Percentiles rank a stretch among this genome's conserved stretches.
Evolutionary conservation across 257 asterid genomes (phyloP).

Genomic region (Ligustrum vulgare): DNA sequence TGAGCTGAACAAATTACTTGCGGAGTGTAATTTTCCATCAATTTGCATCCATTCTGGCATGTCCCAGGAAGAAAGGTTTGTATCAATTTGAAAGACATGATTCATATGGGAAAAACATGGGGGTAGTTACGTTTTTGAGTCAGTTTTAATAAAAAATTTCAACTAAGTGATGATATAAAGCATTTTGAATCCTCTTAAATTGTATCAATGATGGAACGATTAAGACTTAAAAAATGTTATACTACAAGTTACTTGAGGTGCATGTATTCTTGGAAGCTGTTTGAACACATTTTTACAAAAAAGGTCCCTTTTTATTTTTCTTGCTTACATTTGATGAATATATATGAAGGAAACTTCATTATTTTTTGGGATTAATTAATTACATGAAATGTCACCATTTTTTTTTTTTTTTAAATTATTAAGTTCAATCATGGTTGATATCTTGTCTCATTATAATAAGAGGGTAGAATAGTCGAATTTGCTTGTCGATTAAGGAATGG

Average conservation of each 20-base stretch:
- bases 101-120: background rate
- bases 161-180: background rate
- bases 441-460: background rate
- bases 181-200: background rate
- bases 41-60: conserved; percentile 97
- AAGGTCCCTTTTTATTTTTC: no score
- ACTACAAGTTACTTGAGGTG: background rate
- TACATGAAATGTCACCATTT: background rate
- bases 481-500: background rate
- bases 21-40: conserved; percentile 92
- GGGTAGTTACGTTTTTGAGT: background rate
- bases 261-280: background rate
- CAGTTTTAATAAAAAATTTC: no score
- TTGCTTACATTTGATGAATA: background rate
- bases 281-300: background rate
- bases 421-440: background rate
- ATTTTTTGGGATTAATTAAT: background rate
- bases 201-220: background rate
- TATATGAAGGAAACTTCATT: background rate
- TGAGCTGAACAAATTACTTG: conserved; percentile 85
- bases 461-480: background rate
- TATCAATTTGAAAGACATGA: background rate
- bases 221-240: background rate
- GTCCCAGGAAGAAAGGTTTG: conserved; percentile 93
- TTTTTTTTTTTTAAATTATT: background rate